Conservation (phyloP, 176 grass and related monocot species). For the Urochloa ruziziensis region DNA sequence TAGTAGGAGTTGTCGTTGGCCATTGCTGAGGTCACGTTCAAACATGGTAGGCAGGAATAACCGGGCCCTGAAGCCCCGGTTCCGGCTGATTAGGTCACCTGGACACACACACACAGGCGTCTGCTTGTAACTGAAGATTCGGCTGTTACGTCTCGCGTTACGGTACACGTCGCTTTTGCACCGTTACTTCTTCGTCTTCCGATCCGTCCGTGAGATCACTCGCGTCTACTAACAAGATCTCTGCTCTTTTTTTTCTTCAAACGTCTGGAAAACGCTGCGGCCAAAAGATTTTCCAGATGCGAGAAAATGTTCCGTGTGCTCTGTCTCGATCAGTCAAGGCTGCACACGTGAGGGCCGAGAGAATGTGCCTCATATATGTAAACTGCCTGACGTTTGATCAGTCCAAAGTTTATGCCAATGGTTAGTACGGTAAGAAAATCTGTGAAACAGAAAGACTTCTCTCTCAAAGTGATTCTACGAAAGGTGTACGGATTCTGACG, state of each 20-base stretch:
- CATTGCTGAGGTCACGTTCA: constrained; percentile 37
- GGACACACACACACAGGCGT: neutral
- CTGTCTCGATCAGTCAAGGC: constrained; percentile 8
- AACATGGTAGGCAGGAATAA: constrained; percentile 35
- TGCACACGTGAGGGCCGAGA: neutral
- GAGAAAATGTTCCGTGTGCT: neutral
- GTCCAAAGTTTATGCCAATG: neutral
- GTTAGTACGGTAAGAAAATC: constrained; percentile 18
- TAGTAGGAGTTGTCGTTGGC: no score
- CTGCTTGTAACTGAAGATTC: constrained; percentile 19
- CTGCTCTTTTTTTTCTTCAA: neutral
- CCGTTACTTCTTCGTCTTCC: neutral
- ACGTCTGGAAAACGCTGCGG: neutral
- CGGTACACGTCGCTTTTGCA: constrained; percentile 25
- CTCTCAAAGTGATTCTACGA: neutral
- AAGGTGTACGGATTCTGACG: neutral
- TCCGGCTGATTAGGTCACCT: constrained; percentile 24
- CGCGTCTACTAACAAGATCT: neutral
- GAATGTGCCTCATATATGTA: neutral
- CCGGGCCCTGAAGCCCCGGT: neutral
- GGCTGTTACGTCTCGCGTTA: neutral
- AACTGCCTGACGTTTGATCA: neutral
- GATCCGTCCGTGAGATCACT: neutral
- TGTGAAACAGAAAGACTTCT: neutral
- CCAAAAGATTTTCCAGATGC: neutral